Evolutionary conservation across 495 filamentous ascomycete genomes (phyloP), one percentile per base, ranked within the genome.

Genomic region (Bombardia bombarda): DNA sequence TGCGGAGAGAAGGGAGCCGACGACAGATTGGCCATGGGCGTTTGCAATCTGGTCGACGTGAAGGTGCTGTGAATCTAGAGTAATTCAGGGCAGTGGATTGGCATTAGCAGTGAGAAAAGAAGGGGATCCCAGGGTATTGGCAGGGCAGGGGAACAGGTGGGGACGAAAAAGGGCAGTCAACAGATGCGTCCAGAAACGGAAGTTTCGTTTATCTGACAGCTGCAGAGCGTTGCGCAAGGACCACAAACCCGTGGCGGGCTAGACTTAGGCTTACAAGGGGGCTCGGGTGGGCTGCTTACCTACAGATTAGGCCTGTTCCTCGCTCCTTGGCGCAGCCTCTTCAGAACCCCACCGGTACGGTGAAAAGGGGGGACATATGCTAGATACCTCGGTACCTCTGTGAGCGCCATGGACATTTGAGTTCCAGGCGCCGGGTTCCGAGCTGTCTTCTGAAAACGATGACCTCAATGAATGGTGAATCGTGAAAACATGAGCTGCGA

Each of bases 91-190:
- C n/a, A n/a, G n/a, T n/a, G n/a, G n/a, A n/a, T 16, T 34, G 32
- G 12, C 34, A 24, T 37, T 17, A 9, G 34, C 26, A 31, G 14
- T 16, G 17, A 33, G 22, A 45, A 37, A 7, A 31, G 40, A 31
- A 37, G 7, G 16, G 23, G 33, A 21, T 32, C 42, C 36, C 22
- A 30, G 33, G 32, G 42, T 28, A 32, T 16, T 32, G 41, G 22
- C 38, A 34, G 22, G 19, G 24, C 7, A 18, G 38, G 22, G 38
- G 24, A 28, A 26, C 8, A 20, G 35, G 7, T 4, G 26, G 13
- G 26, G 9, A 28, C 26, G 26, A 28, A 28, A 28, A 28, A 28
- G 26, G 26, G 26, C n/a, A n/a, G n/a, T n/a, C n/a, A n/a, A 28
- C 9, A 28, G 26, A 28, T 7, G 26, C n/a, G n/a, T n/a, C n/a